Conservation (phyloP, 2,329 filamentous ascomycete species). For the Clarireedia homoeocarpa region DNA sequence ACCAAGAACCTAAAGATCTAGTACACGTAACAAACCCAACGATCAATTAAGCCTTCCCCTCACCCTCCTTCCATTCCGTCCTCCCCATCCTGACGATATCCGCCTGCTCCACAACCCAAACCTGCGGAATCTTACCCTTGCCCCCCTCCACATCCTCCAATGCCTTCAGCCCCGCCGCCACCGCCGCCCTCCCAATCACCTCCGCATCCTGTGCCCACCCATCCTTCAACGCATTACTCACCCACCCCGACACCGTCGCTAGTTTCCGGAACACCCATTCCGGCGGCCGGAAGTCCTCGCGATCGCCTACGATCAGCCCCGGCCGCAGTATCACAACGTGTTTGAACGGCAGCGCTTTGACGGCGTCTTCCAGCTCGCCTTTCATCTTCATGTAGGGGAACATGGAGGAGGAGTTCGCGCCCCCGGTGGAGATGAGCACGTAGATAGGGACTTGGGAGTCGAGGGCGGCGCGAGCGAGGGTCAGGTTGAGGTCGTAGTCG, state of each 20-base stretch:
- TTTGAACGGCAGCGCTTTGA: constrained; percentile 67
- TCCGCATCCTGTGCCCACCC: constrained; percentile 59
- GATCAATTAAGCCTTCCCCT: neutral
- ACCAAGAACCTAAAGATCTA: too few relatives aligned
- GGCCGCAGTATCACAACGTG: constrained; percentile 71
- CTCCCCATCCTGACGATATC: constrained; percentile 46
- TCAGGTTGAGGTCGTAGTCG: constrained; percentile 79
- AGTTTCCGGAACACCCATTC: constrained; percentile 51
- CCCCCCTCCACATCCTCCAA: constrained; percentile 40
- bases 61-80: constrained; percentile 30
- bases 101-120: constrained; percentile 39
- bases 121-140: constrained; percentile 33
- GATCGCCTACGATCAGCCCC: constrained; percentile 65
- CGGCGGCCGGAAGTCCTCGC: constrained; percentile 51
- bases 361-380: constrained; percentile 72
- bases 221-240: constrained; percentile 51
- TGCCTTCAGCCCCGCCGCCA: constrained; percentile 39
- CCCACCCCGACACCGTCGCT: constrained; percentile 45
- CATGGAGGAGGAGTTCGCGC: constrained; percentile 42
- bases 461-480: constrained; percentile 64
- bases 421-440: constrained; percentile 40
- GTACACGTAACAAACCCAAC: neutral
- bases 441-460: constrained; percentile 59
- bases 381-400: constrained; percentile 67
- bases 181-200: constrained; percentile 48